A percentile compares a stretch with the other conserved stretches of the same genome.
phyloP scores from a whole-genome alignment of 176 grass and related monocot species.

The Dactylis glomerata region DNA sequence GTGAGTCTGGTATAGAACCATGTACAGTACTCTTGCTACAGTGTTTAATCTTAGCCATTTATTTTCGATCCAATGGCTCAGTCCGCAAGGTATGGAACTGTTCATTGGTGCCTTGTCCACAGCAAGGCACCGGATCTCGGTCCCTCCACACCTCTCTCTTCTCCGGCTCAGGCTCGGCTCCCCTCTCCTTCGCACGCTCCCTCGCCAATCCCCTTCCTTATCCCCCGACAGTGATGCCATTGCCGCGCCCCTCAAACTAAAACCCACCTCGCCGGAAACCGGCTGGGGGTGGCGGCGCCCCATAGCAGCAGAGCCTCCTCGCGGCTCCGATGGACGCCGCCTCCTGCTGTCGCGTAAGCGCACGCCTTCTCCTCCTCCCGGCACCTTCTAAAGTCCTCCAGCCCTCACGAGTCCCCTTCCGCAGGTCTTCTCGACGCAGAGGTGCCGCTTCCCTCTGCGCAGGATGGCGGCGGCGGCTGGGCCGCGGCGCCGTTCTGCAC shows the following conservation, averaged over 20 bases:
- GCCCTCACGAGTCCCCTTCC: not conserved
- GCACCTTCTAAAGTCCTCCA: not conserved
- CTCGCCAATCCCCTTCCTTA: slow-evolving; percentile 59
- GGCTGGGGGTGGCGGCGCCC: not conserved
- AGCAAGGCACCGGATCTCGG: no score
- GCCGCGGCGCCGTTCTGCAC: slow-evolving; percentile 35
- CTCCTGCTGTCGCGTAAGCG: slow-evolving; percentile 60
- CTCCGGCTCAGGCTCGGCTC: not conserved
- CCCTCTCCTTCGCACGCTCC: not conserved
- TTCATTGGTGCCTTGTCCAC: no score
- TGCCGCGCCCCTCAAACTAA: slow-evolving; percentile 1
- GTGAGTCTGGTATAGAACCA: no score
- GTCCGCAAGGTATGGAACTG: no score
- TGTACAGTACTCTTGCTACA: no score
- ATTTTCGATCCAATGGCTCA: no score
- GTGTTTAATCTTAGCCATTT: no score
- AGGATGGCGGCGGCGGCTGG: slow-evolving; percentile 23
- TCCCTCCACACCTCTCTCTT: not conserved
- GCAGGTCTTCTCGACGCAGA: slow-evolving; percentile 51
- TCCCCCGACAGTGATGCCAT: slow-evolving; percentile 45
- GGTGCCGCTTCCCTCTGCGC: slow-evolving; percentile 46
- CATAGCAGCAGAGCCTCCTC: not conserved
- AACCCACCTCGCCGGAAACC: slow-evolving; percentile 19
- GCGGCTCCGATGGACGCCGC: slow-evolving; percentile 83
- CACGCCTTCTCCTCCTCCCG: not conserved